Conservation (phyloP, 805 yeast genomes). For the Lipomyces yamadae region DNA sequence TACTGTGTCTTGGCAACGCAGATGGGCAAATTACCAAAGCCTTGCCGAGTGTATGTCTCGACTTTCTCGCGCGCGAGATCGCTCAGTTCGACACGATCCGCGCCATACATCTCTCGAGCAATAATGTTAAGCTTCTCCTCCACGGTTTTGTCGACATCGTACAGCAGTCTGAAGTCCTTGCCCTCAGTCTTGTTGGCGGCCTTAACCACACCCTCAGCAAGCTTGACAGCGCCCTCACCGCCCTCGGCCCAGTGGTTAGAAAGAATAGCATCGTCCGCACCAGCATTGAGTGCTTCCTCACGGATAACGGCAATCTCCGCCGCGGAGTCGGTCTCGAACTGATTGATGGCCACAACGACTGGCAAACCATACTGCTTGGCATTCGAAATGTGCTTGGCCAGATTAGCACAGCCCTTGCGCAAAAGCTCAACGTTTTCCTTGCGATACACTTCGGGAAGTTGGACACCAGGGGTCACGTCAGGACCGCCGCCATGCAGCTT, state of each 20-base stretch:
- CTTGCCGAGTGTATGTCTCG: conserved; percentile 80
- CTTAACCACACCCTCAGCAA: conserved; percentile 81
- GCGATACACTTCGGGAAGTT: conserved; percentile 79
- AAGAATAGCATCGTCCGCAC: conserved; percentile 88
- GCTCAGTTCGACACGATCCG: conserved; percentile 76
- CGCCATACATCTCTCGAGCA: conserved; percentile 92
- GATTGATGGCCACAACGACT: conserved; percentile 92
- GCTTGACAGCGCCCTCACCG: conserved; percentile 83
- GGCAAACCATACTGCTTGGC: conserved; percentile 85
- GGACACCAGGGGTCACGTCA: conserved; percentile 91
- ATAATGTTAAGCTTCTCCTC: conserved; percentile 79
- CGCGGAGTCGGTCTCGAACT: conserved; percentile 78
- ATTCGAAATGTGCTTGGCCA: conserved; percentile 87
- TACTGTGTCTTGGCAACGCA: conserved; percentile 98
- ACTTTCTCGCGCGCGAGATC: conserved; percentile 83
- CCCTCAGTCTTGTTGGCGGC: conserved; percentile 55
- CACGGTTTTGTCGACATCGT: conserved; percentile 68
- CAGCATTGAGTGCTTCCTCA: conserved; percentile 83
- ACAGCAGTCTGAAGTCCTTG: conserved; percentile 65
- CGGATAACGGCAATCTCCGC: conserved; percentile 81
- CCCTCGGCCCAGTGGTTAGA: conserved; percentile 96
- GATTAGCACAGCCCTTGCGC: conserved; percentile 79
- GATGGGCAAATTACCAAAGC: conserved; percentile 87
- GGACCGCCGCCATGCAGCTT: conserved; percentile 98
- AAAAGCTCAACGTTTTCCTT: conserved; percentile 81